These are phyloP conservation scores for Globisporangium emineosum DNA, from an alignment of 352 stramenopile genomes.

Conservation along the genomic window DNA sequence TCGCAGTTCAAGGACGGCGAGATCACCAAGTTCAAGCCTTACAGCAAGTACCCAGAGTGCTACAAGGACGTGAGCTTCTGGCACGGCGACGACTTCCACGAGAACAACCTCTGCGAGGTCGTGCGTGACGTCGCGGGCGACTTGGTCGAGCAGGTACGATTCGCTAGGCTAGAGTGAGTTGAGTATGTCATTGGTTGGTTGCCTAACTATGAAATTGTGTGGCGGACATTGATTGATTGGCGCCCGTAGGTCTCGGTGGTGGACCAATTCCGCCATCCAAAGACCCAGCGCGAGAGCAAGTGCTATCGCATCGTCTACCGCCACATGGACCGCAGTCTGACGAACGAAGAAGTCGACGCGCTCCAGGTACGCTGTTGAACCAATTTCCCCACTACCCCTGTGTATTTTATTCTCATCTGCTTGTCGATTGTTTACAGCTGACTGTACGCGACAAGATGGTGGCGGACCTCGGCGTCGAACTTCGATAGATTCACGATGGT, in stretches of 20 bases:
- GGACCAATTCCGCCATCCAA: constrained; percentile 97
- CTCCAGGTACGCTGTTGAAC: constrained; percentile 91
- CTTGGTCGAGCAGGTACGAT: constrained; percentile 92
- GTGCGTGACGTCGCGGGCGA: constrained; percentile 95
- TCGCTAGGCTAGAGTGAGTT: background rate
- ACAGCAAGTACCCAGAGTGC: constrained; percentile 98
- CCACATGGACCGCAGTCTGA: constrained; percentile 98
- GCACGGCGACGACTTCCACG: constrained; percentile 85
- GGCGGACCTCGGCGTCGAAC: constrained; percentile 80
- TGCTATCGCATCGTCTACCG: constrained; percentile 99
- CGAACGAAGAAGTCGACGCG: constrained; percentile 98
- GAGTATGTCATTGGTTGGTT: background rate
- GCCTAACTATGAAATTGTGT: background rate
- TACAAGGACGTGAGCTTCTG: constrained; percentile 99
- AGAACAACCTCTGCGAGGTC: constrained; percentile 98
- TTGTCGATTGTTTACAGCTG: constrained; percentile 24
- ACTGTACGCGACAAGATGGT: constrained; percentile 78
- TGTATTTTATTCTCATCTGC: too few species aligned
- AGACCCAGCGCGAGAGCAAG: constrained; percentile 93
- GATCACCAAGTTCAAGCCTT: constrained; percentile 97
- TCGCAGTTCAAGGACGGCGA: constrained; percentile 91
- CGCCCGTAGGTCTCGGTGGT: constrained; percentile 67
- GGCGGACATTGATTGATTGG: background rate
- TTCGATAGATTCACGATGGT: constrained; percentile 66
- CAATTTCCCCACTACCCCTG: too few species aligned